Conservation (phyloP, 148 eudicot species). For the Suaeda aralocaspica region DNA sequence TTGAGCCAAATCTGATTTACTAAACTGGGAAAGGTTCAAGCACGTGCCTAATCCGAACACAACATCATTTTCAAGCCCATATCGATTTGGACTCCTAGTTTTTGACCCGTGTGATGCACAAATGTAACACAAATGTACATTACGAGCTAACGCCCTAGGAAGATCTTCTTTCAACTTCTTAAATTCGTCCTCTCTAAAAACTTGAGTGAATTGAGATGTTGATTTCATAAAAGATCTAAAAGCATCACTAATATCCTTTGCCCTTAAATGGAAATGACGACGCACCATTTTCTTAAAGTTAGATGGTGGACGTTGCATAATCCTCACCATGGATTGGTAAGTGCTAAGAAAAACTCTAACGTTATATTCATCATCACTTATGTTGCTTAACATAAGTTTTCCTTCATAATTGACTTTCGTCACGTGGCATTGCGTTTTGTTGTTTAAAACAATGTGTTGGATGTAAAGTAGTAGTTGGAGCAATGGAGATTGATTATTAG, state of each 20-base stretch:
- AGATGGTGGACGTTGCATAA: neutral
- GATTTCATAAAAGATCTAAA: neutral
- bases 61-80: too few species aligned
- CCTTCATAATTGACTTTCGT: too few species aligned
- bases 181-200: too few species aligned
- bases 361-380: neutral
- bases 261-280: neutral
- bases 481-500: neutral
- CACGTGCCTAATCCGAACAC: too few species aligned
- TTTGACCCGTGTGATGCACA: too few species aligned
- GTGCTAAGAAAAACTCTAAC: neutral
- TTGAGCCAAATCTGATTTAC: too few species aligned
- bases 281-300: neutral
- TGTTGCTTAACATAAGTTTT: neutral
- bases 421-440: neutral
- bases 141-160: too few species aligned
- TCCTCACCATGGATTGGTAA: constrained; percentile 10
- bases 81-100: too few species aligned
- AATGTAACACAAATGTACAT: too few species aligned
- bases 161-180: too few species aligned
- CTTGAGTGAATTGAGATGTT: too few species aligned
- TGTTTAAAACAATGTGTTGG: neutral
- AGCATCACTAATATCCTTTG: neutral
- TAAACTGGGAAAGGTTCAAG: too few species aligned
- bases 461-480: constrained; percentile 1